These are phyloP conservation scores for Talaromyces albobiverticillius DNA, from an alignment of 2,329 filamentous ascomycete species.

Conservation along the genomic window DNA sequence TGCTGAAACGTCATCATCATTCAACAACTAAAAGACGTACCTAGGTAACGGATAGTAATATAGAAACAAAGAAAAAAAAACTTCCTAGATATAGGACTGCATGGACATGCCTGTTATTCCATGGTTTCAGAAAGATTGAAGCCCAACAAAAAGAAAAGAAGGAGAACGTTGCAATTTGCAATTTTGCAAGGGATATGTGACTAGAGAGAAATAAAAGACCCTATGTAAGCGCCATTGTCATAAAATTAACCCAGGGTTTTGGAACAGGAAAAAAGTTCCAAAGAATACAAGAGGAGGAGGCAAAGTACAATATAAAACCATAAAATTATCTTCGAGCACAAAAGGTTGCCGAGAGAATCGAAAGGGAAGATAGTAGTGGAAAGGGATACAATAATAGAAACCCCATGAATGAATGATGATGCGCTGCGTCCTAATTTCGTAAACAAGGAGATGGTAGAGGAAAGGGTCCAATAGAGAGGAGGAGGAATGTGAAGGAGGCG, in stretches of 20 bases:
- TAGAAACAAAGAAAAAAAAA: too few species aligned
- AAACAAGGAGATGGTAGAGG: not conserved
- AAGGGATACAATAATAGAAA: not conserved
- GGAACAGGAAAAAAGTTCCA: not conserved
- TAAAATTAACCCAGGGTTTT: not conserved
- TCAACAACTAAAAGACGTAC: too few species aligned
- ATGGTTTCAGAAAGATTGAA: too few species aligned
- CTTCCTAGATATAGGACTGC: too few species aligned
- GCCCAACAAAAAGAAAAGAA: not conserved
- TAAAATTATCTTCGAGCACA: too few species aligned
- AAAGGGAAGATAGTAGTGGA: too few species aligned
- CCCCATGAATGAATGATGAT: not conserved
- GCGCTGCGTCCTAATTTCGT: constrained; percentile 10
- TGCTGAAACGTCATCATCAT: too few species aligned
- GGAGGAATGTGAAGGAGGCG: not conserved
- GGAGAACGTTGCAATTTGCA: too few species aligned
- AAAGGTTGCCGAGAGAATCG: too few species aligned
- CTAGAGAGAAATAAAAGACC: not conserved
- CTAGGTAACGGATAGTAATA: too few species aligned
- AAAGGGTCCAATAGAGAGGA: not conserved
- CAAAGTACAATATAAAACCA: too few species aligned
- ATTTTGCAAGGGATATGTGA: not conserved
- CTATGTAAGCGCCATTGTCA: not conserved
- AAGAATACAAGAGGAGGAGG: not conserved
- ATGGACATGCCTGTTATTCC: too few species aligned